Base-by-base conservation (phyloP, 768 basidiomycete species). In the Leucocoprinus leucothites region DNA sequence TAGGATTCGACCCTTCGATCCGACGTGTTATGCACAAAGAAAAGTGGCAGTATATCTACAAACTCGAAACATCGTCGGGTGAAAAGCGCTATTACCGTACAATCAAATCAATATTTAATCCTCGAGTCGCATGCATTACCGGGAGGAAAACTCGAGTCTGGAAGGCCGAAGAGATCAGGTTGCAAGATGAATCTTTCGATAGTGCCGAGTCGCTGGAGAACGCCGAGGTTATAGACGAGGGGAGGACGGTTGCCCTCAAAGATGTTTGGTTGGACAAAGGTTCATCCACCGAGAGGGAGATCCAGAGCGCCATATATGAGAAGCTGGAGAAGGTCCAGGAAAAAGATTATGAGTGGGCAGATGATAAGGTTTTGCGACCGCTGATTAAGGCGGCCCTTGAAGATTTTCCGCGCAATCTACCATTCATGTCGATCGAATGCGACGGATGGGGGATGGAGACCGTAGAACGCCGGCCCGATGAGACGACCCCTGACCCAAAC, bases 201-300 rank as follows among this genome's bases (percentile, higher is more conserved):
- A 25, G 28, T 56, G 38, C 16, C 3, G 31, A 31, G 6, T 5
- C 31, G 31, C n/a, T n/a, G n/a, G n/a, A n/a, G n/a, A n/a, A 48
- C 24, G n/a, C n/a, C n/a, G n/a, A n/a, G n/a, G n/a, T n/a, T 31
- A 31, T 31, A 11, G 11, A 31, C 31, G 31, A 31, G 5, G 59
- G 47, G 19, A 40, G 9, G 16, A 18, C 36, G 25, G 35, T 51
- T 4, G 59, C 58, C 6, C 22, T 66, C 19, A 63, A 64, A 53
- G 61, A 66, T 38, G 56, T 59, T 3, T 66, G 61, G 63, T 40
- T 66, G 1, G 60, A 61, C 19, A 34, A 26, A 1, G 31, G 19
- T 3, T 48, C 61, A 8, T 14, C 18, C 3, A 59, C 60, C 2
- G 61, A 64, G 34, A 18, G 24, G 16, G 40, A 63, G 34, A 58